Base-by-base conservation (phyloP, 495 filamentous ascomycete species). In the Tuber magnatum region DNA sequence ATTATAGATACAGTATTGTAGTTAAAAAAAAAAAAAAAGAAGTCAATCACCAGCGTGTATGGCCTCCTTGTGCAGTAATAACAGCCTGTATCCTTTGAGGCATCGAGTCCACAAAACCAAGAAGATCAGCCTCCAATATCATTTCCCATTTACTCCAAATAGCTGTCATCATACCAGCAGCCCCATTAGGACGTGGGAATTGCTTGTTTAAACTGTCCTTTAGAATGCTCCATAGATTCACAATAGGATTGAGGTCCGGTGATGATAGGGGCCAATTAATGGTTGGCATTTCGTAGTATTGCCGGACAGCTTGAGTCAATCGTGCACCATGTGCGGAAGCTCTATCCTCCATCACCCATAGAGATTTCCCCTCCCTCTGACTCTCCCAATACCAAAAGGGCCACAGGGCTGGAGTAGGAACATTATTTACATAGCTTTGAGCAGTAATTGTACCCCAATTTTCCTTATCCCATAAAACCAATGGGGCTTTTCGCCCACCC, bases 371-470 rank as follows among this genome's bases (percentile, higher is more conserved):
- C 32, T 68, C 22, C 44, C 40, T 69, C 48, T 68, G 2, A 43
- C 35, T 51, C n/a, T 76, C 18, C 28, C 69, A 44, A 46, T 73
- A 72, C 70, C 48, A 69, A 40, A 73, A 69, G 48, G 73, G 69
- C 32, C 72, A 61, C 28, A 78, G 44, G 28, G 70, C 48, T 41
- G 40, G 39, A 20, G 1, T 41, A 68, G 75, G n/a, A 10, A 75
- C 61, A 70, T 70, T 42, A 61, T 46, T n/a, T n/a, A n/a, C n/a
- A n/a, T n/a, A n/a, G n/a, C n/a, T n/a, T n/a, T n/a, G n/a, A n/a
- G n/a, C n/a, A 35, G 24, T 78, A 35, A 78, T 70, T 41, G 39
- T 78, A 16, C 73, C 69, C n/a, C 76, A 75, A 43, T 74, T 71
- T 8, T 69, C 39, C 28, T 43, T 48, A 69, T n/a, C n/a, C n/a